Conservation (phyloP, 495 filamentous ascomycete species). For the Aspergillus indologenus region DNA sequence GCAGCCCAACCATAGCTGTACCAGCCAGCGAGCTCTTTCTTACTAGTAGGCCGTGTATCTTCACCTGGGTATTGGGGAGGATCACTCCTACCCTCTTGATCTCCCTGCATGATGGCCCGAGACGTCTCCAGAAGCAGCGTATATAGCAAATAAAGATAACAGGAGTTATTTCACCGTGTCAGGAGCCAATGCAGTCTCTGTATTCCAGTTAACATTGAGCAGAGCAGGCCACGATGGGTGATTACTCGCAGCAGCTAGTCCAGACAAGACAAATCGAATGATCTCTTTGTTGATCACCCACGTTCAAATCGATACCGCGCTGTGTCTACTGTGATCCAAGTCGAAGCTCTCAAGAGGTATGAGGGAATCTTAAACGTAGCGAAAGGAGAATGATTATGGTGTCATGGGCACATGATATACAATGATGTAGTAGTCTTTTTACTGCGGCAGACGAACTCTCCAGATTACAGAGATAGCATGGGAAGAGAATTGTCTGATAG, state of each 20-base stretch:
- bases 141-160: not conserved
- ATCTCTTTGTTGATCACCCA: no score
- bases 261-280: not conserved
- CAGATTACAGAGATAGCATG: not conserved
- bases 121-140: not conserved
- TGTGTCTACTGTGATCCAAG: no score
- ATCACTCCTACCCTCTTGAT: conserved; percentile 18
- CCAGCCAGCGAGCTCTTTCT: conserved; percentile 87
- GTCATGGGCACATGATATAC: not conserved
- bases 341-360: no score
- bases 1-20: conserved; percentile 96
- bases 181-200: not conserved
- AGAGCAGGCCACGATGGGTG: no score
- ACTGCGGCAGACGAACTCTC: not conserved
- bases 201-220: no score
- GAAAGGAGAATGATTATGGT: not conserved
- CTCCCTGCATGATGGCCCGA: conserved; percentile 26
- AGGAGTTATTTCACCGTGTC: not conserved
- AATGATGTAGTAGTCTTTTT: not conserved
- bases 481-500: not conserved
- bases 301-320: no score
- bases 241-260: not conserved
- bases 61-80: conserved; percentile 66
- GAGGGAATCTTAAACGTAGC: no score
- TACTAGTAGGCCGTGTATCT: conserved; percentile 82